These are phyloP conservation scores for Beauveria bassiana DNA, from an alignment of 2,329 filamentous ascomycete species.

Conservation along the genomic window DNA sequence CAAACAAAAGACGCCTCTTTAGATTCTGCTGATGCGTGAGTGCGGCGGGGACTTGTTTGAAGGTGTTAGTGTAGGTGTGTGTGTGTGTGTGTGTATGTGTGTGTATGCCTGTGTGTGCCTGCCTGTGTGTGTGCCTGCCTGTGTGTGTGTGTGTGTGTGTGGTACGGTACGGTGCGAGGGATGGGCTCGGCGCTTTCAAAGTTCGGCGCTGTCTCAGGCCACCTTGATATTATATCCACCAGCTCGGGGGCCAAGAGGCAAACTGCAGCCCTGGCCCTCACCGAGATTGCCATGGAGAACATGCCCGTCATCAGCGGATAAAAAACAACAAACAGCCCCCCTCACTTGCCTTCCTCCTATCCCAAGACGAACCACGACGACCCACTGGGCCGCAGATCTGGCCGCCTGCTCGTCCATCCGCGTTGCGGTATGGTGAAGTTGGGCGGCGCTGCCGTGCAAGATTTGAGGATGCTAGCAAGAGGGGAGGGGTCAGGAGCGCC, in stretches of 20 bases:
- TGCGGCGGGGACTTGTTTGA: not conserved
- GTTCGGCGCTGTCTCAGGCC: constrained; percentile 11
- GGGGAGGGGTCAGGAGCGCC: not conserved
- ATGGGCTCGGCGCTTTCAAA: constrained; percentile 3
- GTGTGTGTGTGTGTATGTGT: constrained; percentile 6
- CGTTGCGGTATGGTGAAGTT: constrained; percentile 1
- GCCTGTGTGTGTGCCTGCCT: not conserved
- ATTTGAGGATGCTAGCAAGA: not conserved
- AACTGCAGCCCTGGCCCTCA: constrained; percentile 28
- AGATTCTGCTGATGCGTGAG: not conserved
- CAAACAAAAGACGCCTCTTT: not conserved
- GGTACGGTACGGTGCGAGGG: not conserved
- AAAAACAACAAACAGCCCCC: constrained; percentile 8
- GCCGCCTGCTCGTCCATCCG: constrained; percentile 18
- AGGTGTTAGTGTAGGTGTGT: not conserved
- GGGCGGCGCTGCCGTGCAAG: constrained; percentile 6
- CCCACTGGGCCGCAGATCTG: constrained; percentile 35
- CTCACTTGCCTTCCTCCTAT: not conserved
- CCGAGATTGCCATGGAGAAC: constrained; percentile 22
- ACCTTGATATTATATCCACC: constrained; percentile 13
- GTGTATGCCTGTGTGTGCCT: not conserved
- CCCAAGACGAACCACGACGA: constrained; percentile 30
- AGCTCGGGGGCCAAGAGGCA: constrained; percentile 14
- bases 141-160: not conserved
- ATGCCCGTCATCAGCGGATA: constrained; percentile 9